These are phyloP conservation scores for Tylopilus cervinicoccineus DNA, from an alignment of 768 basidiomycete species.

Conservation along the genomic window DNA sequence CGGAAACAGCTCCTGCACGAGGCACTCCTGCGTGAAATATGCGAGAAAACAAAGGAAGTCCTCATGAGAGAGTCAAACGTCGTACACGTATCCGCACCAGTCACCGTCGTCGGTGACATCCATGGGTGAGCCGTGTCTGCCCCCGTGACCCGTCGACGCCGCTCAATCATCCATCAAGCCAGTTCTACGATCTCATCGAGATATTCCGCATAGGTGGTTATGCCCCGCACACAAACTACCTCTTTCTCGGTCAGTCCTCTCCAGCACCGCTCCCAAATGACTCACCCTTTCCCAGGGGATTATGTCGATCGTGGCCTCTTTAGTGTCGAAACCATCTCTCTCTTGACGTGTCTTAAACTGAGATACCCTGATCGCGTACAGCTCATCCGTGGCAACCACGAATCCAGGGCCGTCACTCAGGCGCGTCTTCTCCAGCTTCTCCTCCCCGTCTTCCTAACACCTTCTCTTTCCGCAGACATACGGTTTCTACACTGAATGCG, in stretches of 20 bases:
- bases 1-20: conserved; percentile 94
- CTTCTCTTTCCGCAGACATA: conserved; percentile 63
- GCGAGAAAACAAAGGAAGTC: conserved; percentile 99
- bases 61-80: conserved; percentile 99
- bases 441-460: conserved; percentile 14
- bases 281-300: conserved; percentile 59
- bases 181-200: conserved; percentile 99
- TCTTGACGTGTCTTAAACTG: conserved; percentile 93
- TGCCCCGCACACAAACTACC: conserved; percentile 95
- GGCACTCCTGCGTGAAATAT: conserved; percentile 93
- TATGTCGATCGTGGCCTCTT: conserved; percentile 98
- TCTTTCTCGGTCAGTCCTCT: conserved; percentile 82
- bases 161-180: conserved; percentile 55
- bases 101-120: conserved; percentile 98
- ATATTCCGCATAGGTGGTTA: conserved; percentile 99
- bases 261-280: background rate
- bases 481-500: conserved; percentile 98
- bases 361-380: conserved; percentile 96
- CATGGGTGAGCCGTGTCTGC: conserved; percentile 76
- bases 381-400: conserved; percentile 96
- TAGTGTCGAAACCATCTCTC: conserved; percentile 97
- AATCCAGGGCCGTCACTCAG: conserved; percentile 96
- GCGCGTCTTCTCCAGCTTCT: conserved; percentile 43
- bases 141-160: conserved; percentile 14
- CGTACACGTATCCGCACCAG: conserved; percentile 93